These are phyloP conservation scores for Castanea mollissima DNA, from an alignment of 306 rosid genomes.

Conservation along the genomic window DNA sequence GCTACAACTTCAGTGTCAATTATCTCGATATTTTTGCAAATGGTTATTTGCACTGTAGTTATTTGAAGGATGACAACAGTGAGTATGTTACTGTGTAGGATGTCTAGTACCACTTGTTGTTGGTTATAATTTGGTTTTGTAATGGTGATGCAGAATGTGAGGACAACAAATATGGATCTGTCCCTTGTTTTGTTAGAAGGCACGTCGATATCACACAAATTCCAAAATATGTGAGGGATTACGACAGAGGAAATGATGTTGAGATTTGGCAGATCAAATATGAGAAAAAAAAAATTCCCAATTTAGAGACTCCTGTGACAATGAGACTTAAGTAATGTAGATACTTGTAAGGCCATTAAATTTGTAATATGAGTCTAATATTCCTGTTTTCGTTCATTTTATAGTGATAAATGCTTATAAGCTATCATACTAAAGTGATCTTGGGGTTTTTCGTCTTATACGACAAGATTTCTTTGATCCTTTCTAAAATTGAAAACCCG, in stretches of 20 bases:
- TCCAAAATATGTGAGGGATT: conserved; percentile 65
- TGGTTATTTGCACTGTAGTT: conserved; percentile 74
- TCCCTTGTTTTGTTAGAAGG: conserved; percentile 54
- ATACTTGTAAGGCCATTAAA: background rate
- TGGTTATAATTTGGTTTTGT: conserved; percentile 4
- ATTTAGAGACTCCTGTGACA: background rate
- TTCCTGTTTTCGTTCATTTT: background rate
- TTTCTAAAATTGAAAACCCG: background rate
- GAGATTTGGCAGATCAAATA: conserved; percentile 81
- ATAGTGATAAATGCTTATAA: background rate
- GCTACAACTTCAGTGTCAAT: conserved; percentile 78
- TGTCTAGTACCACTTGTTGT: background rate
- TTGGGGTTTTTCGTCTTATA: background rate
- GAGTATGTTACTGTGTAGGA: conserved; percentile 14
- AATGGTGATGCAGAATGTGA: conserved; percentile 50
- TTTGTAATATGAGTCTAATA: background rate
- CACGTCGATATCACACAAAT: conserved; percentile 50
- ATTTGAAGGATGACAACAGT: conserved; percentile 53
- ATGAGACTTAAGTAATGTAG: background rate
- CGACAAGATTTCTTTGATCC: background rate
- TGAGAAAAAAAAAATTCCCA: background rate
- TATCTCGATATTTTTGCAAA: conserved; percentile 81
- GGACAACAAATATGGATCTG: conserved; percentile 10
- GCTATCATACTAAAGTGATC: background rate
- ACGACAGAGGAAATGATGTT: conserved; percentile 69